Evolutionary conservation across 495 filamentous ascomycete species (phyloP), one percentile per base, ranked within the genome.

Genomic region (Geoglossum glabrum): DNA sequence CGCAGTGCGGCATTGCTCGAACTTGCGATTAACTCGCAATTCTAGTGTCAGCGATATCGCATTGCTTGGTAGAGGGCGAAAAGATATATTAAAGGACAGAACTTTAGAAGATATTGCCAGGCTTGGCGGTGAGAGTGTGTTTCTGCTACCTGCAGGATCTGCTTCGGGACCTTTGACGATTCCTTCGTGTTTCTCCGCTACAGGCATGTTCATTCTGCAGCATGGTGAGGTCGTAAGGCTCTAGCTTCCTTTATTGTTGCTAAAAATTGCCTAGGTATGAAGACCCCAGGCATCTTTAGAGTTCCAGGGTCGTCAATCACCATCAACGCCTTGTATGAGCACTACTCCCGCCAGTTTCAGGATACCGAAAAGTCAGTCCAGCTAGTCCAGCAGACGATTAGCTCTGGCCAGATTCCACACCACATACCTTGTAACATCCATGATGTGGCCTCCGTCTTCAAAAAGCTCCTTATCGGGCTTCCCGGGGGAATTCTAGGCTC

Each of bases 401-500:
- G 60, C 21, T 60, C 60, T 17, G 62, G 61, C 40, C 55, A 55
- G 27, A 56, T 67, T 40, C 64, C 79, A 8, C 58, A 61, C 9
- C 78, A 78, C 61, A 79, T 82, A 61, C 71, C 65, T 60, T 73
- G 67, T 21, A 61, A 74, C 15, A 71, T 82, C n/a, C 79, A 85
- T 56, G 82, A 85, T 69, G 79, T 89, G 8, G 84, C 81, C 0
- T 83, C 81, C 51, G 72, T 79, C 10, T 83, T 90, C 68, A 87
- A 86, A 63, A 77, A 75, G 28, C 68, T 92, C 7, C 67, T 92
- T 17, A 72, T 77, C 8, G 83, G 82, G 5, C 67, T 92, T 0
- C 86, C 86, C 0, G 81, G 79, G 1, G 86, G 86, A 1, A 80
- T 90, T 38, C 70, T 92, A 11, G 86, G 86, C 15, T 84, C 82